Base-by-base conservation (phyloP, 2,329 filamentous ascomycete genomes). In the Aureobasidium sp. region DNA sequence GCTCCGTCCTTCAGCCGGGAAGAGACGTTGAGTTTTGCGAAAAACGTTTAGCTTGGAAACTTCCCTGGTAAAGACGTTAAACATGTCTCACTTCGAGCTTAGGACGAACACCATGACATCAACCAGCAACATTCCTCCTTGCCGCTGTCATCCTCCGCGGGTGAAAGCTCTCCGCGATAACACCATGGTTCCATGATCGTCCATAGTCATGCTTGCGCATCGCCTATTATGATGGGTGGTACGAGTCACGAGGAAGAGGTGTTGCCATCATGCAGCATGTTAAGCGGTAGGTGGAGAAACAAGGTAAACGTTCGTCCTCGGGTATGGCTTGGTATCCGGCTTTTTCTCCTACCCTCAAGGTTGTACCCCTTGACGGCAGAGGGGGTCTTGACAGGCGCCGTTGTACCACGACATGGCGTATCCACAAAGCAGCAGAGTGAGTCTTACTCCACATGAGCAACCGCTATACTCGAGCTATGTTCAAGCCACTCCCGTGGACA, bases 41-140 rank as follows among this genome's bases (percentile, higher is more conserved):
- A 45, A 46, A 27, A 46, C 54, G 54, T 46, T 46, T 25, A 27
- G 38, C 47, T 57, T 29, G 25, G 23, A 9, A 38, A 27, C 1
- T 46, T 47, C 54, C 19, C 17, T 38, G 40, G 42, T 47, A 57
- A 47, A 57, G 54, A 21, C 54, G 54, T 57, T 47, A 4, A 8
- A 8, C 19, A 13, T 57, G 54, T 57, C 54, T 57, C 54, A 47
- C 42, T 15, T 47, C 17, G 42, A n/a, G 19, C 27, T n/a, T n/a
- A 31, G 31, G 8, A 31, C 31, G 10, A 29, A 4, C 27, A 35
- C 54, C 29, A 19, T 45, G 40, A 45, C 50, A 57, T 33, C 53
- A 35, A 13, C 40, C 27, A 13, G 27, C 40, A 17, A 9, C 13
- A 7, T 25, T 45, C 27, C 13, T 15, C 6, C 8, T 17, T 19